Conservation (phyloP, 1,284 basidiomycete genomes). For the Fomitiporia mediterranea region DNA sequence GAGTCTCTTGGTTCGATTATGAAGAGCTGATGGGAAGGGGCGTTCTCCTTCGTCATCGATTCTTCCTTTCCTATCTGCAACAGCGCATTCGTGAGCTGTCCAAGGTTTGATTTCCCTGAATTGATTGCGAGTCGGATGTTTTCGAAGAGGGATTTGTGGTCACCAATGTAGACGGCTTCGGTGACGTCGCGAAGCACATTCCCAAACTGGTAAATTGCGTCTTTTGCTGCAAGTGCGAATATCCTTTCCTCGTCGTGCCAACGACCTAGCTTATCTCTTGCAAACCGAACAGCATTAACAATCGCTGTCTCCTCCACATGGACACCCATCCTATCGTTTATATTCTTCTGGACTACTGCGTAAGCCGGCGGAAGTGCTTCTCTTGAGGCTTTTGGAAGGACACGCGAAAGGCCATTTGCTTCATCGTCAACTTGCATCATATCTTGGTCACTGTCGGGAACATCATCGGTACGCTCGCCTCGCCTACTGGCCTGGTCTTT, state of each 20-base stretch:
- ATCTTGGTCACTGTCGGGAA: too few relatives aligned
- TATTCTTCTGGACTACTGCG: too few relatives aligned
- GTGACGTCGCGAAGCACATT: background rate
- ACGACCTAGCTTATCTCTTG: background rate
- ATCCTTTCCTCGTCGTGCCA: background rate
- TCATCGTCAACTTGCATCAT: too few relatives aligned
- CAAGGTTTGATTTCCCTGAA: background rate
- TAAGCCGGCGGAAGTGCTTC: too few relatives aligned
- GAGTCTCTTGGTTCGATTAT: background rate
- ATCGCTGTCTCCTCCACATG: background rate
- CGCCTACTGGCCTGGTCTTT: too few relatives aligned
- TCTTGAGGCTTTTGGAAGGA: too few relatives aligned
- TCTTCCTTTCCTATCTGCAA: background rate
- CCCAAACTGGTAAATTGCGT: background rate
- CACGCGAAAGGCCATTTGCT: too few relatives aligned
- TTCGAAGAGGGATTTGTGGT: background rate
- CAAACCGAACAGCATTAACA: background rate
- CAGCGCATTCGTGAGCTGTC: background rate
- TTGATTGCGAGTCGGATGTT: background rate
- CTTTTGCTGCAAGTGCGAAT: background rate
- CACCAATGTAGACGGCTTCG: background rate
- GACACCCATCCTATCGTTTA: background rate
- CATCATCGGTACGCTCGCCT: too few relatives aligned
- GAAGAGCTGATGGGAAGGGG: background rate
- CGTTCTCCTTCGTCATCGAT: background rate